Evolutionary conservation across 2,329 filamentous ascomycete species (phyloP).

Genomic region (Microcera coccophila): DNA sequence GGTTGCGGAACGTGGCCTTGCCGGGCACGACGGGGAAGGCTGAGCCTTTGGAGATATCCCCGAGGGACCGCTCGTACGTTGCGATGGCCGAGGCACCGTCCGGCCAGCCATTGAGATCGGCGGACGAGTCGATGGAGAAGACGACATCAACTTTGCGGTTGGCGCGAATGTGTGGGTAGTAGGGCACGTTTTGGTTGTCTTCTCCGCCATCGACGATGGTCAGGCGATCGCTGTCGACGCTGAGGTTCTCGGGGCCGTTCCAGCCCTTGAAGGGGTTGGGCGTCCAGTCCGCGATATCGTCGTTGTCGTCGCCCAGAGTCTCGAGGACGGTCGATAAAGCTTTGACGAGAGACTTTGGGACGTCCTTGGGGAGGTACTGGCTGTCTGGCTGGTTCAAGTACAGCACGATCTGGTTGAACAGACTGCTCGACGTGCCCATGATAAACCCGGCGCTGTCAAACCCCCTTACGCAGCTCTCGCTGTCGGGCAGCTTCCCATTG

Average conservation of each 20-base stretch:
- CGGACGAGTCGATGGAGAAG: constrained; percentile 61
- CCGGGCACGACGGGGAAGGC: constrained; percentile 58
- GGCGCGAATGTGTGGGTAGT: constrained; percentile 58
- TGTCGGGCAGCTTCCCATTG: constrained; percentile 43
- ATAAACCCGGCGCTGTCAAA: constrained; percentile 78
- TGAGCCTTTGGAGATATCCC: constrained; percentile 47
- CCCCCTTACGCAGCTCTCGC: constrained; percentile 51
- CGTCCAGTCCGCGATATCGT: constrained; percentile 71
- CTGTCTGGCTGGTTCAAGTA: constrained; percentile 54
- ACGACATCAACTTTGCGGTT: constrained; percentile 57
- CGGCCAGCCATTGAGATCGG: constrained; percentile 58
- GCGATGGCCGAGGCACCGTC: constrained; percentile 57
- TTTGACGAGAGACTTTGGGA: constrained; percentile 40
- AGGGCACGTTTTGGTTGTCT: constrained; percentile 74
- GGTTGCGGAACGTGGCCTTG: constrained; percentile 52
- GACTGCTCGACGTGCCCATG: constrained; percentile 75
- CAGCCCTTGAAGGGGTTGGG: constrained; percentile 58
- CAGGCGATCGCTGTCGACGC: constrained; percentile 48
- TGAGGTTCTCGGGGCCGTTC: constrained; percentile 43
- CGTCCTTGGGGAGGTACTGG: constrained; percentile 49
- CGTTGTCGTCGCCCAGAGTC: constrained; percentile 53
- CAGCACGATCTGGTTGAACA: constrained; percentile 72
- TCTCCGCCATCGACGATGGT: constrained; percentile 79
- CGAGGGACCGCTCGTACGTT: constrained; percentile 52
- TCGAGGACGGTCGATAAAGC: constrained; percentile 49